Evolutionary conservation across 1,284 basidiomycete genomes (phyloP).

Genomic region (Peniophora sp.): DNA sequence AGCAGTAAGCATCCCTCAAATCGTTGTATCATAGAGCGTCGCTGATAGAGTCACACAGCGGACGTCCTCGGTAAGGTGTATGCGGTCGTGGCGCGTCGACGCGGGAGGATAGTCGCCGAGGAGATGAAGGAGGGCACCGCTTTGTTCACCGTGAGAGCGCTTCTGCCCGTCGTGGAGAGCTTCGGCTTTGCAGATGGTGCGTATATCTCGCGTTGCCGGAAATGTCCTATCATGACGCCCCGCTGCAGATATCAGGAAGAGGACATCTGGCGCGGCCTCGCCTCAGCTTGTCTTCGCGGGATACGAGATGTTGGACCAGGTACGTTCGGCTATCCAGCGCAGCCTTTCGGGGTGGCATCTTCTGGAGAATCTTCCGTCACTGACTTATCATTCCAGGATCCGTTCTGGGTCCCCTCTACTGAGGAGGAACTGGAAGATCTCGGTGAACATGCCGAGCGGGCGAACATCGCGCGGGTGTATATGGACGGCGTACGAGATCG

Average conservation of each 20-base stretch:
- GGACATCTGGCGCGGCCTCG: slow-evolving; percentile 93
- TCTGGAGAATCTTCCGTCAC: too few relatives aligned
- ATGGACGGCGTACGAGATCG: slow-evolving; percentile 88
- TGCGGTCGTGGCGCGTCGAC: slow-evolving; percentile 84
- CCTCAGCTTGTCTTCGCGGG: slow-evolving; percentile 97
- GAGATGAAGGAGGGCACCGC: slow-evolving; percentile 99
- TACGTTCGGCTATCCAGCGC: too few relatives aligned
- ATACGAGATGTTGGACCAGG: slow-evolving; percentile 79
- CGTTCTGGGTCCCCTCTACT: slow-evolving; percentile 98
- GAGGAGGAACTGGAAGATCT: slow-evolving; percentile 97
- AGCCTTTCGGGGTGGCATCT: too few relatives aligned
- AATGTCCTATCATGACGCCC: too few relatives aligned
- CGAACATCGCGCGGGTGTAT: slow-evolving; percentile 91
- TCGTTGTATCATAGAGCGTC: slow-evolving; percentile 1
- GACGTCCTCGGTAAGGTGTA: slow-evolving; percentile 98
- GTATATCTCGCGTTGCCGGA: slow-evolving; percentile 7
- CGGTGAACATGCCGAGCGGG: slow-evolving; percentile 90
- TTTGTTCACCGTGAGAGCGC: slow-evolving; percentile 87
- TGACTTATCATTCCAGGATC: slow-evolving; percentile 42
- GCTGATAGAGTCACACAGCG: slow-evolving; percentile 40
- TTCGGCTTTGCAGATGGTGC: slow-evolving; percentile 96
- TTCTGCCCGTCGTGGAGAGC: slow-evolving; percentile 94
- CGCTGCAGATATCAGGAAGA: slow-evolving; percentile 84
- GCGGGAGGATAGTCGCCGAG: slow-evolving; percentile 90
- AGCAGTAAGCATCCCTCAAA: slow-evolving; percentile 52